Base-by-base conservation (phyloP, 2,329 filamentous ascomycete genomes). In the Fusarium zealandicum region DNA sequence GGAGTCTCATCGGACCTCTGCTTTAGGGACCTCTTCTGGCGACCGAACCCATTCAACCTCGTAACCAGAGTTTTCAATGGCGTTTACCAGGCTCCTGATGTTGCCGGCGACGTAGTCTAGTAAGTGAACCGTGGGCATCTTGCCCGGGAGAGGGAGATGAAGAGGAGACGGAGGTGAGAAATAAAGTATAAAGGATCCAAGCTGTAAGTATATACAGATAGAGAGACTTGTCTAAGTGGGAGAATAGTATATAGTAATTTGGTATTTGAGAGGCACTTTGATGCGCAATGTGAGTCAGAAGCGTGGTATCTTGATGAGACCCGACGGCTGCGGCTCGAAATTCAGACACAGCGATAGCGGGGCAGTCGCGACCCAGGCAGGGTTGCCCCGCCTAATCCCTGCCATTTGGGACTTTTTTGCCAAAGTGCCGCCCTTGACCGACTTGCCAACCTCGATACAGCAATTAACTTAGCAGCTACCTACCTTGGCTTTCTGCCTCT, bases 21-120 rank as follows among this genome's bases (percentile, higher is more conserved):
- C 95, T 66, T 88, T 86, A 58, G 86, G 78, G 48, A 99, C 86
- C 75, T 98, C 92, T 66, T 90, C 86, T 5, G 95, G 95, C 28
- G 86, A 86, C 68, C 83, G 89, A 64, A 99, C 82, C 95, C 93
- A 98, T 78, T 95, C 90, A 39, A 99, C 91, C 37, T 90, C 84
- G 73, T 93, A 98, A 57, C 95, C 95, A 54, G 93, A 84, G 76
- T 95, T 96, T 75, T 99, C 93, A 70, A 99, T 96, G 68, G 93
- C 95, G 80, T 99, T 99, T 72, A 93, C 93, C 68, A 99, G 84
- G 61, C 93, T 97, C 63, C 93, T 89, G 67, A 99, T 88, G 75
- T 99, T 99, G 71, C 95, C 95, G 57, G 95, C 93, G 64, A 97
- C 93, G 73, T 97, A 98, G 78, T 98, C 82, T 67, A 89, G 76